A percentile compares a stretch with the other conserved stretches of the same genome.
phyloP scores from a whole-genome alignment of 257 asterid genomes.

The Solanum chmielewskii region DNA sequence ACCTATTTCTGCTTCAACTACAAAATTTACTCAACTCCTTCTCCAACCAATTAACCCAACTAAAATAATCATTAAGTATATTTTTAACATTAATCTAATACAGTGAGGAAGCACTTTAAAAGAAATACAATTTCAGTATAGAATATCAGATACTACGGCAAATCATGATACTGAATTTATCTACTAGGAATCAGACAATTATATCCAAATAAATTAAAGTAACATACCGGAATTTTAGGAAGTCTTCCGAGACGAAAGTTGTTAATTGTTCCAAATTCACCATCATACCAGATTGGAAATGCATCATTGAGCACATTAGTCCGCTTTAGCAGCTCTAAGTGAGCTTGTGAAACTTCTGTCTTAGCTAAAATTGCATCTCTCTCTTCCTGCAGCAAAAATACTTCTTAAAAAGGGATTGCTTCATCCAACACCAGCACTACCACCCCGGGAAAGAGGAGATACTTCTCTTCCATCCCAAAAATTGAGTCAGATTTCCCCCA shows the following conservation, averaged over 20 bases:
- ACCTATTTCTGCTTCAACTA: neutral
- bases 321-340: conserved; percentile 69
- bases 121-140: neutral
- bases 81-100: neutral
- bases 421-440: neutral
- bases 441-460: neutral
- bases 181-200: neutral
- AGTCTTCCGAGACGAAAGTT: conserved; percentile 98
- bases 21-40: neutral
- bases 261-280: conserved; percentile 95
- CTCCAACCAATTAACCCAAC: neutral
- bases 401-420: neutral
- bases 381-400: conserved; percentile 55
- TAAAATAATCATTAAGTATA: neutral
- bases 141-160: neutral
- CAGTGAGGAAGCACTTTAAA: neutral
- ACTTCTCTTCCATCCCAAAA: neutral
- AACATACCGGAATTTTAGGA: conserved; percentile 73
- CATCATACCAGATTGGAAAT: conserved; percentile 89
- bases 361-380: conserved; percentile 86
- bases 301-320: conserved; percentile 93
- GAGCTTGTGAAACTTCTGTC: conserved; percentile 97
- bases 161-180: neutral
- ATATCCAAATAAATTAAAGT: neutral
- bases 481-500: neutral